A percentile compares a stretch with the other conserved stretches of the same genome.
phyloP scores from a whole-genome alignment of 1,284 basidiomycete genomes.

The Xerocomus cyaneibrunnescens region DNA sequence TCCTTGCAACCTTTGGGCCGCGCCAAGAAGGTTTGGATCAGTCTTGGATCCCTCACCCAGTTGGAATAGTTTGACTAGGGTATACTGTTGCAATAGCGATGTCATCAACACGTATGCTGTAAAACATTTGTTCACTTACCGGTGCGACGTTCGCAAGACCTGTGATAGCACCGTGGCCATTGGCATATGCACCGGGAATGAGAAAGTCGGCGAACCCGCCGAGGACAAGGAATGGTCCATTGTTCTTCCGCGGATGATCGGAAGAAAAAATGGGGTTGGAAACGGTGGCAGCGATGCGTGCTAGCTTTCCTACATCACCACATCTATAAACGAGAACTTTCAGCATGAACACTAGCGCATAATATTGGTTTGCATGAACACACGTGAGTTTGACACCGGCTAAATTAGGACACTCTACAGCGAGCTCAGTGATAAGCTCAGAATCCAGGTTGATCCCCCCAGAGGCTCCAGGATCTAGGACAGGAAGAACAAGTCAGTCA shows the following conservation, averaged over 20 bases:
- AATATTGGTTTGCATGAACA: conserved; percentile 30
- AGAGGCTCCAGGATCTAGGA: conserved; percentile 73
- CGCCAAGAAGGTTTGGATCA: conserved; percentile 57
- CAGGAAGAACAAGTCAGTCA: conserved; percentile 1
- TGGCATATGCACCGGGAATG: conserved; percentile 64
- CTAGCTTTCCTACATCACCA: conserved; percentile 88
- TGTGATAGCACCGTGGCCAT: conserved; percentile 79
- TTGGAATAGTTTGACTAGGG: conserved; percentile 63
- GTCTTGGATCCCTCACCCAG: conserved; percentile 54
- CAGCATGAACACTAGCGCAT: background rate
- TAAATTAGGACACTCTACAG: conserved; percentile 66
- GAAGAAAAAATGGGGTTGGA: conserved; percentile 57
- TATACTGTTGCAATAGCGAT: conserved; percentile 40
- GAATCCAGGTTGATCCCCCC: conserved; percentile 87
- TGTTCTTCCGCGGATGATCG: conserved; percentile 63
- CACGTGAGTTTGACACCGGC: conserved; percentile 88
- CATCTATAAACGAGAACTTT: conserved; percentile 52
- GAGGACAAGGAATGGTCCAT: conserved; percentile 69
- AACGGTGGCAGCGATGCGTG: conserved; percentile 73
- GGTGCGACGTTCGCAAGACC: conserved; percentile 80
- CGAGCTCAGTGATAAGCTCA: conserved; percentile 80
- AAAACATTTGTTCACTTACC: conserved; percentile 40
- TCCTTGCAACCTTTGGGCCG: conserved; percentile 77
- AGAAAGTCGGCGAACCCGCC: conserved; percentile 81
- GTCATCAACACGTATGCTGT: background rate